A percentile compares a stretch with the other conserved stretches of the same genome.
Conservation (phyloP, 2,329 filamentous ascomycete species). For the Colletotrichum sp. region DNA sequence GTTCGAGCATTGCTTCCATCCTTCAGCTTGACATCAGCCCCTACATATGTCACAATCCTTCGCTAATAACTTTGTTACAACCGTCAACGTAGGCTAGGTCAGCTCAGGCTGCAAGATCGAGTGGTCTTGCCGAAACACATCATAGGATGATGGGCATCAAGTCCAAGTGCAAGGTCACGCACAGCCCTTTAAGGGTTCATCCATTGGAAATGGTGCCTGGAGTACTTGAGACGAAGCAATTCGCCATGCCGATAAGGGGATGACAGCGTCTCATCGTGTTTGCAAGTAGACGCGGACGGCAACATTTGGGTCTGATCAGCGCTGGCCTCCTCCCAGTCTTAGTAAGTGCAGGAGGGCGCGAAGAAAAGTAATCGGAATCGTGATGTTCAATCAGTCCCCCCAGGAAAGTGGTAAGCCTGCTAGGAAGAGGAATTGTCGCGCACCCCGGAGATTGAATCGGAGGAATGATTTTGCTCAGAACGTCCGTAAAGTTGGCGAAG, state of each 20-base stretch:
- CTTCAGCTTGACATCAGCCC: neutral
- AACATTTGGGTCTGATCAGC: neutral
- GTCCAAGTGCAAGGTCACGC: neutral
- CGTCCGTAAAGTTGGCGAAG: neutral
- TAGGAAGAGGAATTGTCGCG: neutral
- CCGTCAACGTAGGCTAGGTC: neutral
- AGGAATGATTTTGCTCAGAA: neutral
- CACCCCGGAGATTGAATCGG: neutral
- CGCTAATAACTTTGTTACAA: neutral
- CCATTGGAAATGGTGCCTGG: neutral
- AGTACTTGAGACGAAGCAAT: neutral
- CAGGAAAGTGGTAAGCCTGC: neutral
- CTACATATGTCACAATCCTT: neutral
- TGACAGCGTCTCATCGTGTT: neutral
- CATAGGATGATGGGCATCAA: neutral
- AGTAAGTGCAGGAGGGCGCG: neutral
- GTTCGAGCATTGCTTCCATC: neutral
- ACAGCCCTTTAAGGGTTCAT: neutral
- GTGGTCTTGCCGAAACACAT: neutral
- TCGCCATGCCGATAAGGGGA: neutral
- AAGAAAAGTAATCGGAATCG: neutral
- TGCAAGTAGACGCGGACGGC: neutral
- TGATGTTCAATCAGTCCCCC: neutral
- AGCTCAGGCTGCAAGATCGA: neutral
- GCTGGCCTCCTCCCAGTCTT: neutral